These are phyloP conservation scores for Suhomyces yuchorum DNA, from an alignment of 1,139 yeast genomes.

Conservation along the genomic window DNA sequence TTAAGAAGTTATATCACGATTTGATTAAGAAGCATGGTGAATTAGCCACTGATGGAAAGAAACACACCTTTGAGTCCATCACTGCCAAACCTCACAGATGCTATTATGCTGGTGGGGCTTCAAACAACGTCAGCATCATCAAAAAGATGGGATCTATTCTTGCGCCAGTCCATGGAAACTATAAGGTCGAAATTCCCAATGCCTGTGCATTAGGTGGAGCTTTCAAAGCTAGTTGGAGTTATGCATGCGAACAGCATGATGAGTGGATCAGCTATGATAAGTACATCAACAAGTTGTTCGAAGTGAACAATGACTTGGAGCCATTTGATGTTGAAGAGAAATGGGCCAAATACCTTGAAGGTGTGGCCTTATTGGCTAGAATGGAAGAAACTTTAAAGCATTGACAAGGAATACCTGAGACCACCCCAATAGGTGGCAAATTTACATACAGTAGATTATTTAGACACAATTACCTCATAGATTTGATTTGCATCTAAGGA, in stretches of 20 bases:
- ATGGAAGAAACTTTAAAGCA: constrained; percentile 43
- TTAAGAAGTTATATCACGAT: constrained; percentile 25
- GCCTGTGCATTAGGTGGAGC: constrained; percentile 98
- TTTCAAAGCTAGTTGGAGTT: constrained; percentile 78
- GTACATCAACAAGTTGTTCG: constrained; percentile 46
- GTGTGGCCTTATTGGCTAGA: constrained; percentile 52
- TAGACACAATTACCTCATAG: too few relatives aligned
- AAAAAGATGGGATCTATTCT: constrained; percentile 69
- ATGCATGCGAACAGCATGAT: constrained; percentile 37
- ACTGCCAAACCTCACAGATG: constrained; percentile 66
- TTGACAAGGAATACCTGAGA: too few relatives aligned
- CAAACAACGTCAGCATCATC: constrained; percentile 69
- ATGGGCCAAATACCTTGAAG: constrained; percentile 53
- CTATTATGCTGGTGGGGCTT: constrained; percentile 88
- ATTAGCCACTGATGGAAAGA: constrained; percentile 52
- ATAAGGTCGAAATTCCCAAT: constrained; percentile 74
- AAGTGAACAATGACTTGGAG: constrained; percentile 49
- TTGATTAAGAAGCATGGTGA: constrained; percentile 39
- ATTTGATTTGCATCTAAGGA: too few relatives aligned
- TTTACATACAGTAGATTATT: too few relatives aligned
- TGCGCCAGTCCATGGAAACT: constrained; percentile 66
- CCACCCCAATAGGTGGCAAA: too few relatives aligned
- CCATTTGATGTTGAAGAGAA: constrained; percentile 41
- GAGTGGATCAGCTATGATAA: constrained; percentile 41
- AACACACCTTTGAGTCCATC: constrained; percentile 44